phyloP scores from a whole-genome alignment of 805 yeast species.

The Spathaspora girioi region DNA sequence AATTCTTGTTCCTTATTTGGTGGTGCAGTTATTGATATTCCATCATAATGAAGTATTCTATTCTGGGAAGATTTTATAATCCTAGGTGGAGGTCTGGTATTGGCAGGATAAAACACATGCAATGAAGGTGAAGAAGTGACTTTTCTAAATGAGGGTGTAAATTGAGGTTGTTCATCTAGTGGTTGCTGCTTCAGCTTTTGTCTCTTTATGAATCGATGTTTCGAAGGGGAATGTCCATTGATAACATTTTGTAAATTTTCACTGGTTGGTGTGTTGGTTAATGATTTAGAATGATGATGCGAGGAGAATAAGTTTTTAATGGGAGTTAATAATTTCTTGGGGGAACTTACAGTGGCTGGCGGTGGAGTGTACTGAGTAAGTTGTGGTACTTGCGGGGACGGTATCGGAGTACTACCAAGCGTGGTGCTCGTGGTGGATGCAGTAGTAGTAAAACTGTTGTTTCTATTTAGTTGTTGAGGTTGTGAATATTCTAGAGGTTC shows the following conservation, averaged over 20 bases:
- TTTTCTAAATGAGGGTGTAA: slow-evolving; percentile 1
- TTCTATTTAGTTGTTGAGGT: neutral
- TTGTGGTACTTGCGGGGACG: slow-evolving; percentile 19
- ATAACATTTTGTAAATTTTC: neutral
- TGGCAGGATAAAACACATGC: neutral
- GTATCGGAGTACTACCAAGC: slow-evolving; percentile 19
- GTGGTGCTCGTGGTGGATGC: too few relatives aligned
- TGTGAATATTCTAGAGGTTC: neutral
- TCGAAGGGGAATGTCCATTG: neutral
- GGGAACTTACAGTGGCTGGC: slow-evolving; percentile 19
- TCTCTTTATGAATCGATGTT: neutral
- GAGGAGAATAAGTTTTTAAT: slow-evolving; percentile 26
- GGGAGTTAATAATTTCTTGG: slow-evolving; percentile 36
- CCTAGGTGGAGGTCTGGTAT: neutral
- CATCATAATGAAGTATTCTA: neutral
- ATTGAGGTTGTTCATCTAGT: neutral
- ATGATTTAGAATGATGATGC: slow-evolving; percentile 2
- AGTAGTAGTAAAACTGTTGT: neutral
- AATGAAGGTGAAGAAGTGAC: slow-evolving; percentile 3
- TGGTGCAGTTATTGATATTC: neutral
- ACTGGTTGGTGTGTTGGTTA: neutral
- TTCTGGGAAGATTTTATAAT: neutral
- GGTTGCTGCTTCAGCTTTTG: neutral
- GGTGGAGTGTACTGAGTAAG: slow-evolving; percentile 22
- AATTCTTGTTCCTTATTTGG: neutral